A percentile compares a stretch with the other conserved stretches of the same genome.
These are phyloP conservation scores for Podospora pseudocomata DNA, from an alignment of 495 filamentous ascomycete genomes.

Conservation along the genomic window DNA sequence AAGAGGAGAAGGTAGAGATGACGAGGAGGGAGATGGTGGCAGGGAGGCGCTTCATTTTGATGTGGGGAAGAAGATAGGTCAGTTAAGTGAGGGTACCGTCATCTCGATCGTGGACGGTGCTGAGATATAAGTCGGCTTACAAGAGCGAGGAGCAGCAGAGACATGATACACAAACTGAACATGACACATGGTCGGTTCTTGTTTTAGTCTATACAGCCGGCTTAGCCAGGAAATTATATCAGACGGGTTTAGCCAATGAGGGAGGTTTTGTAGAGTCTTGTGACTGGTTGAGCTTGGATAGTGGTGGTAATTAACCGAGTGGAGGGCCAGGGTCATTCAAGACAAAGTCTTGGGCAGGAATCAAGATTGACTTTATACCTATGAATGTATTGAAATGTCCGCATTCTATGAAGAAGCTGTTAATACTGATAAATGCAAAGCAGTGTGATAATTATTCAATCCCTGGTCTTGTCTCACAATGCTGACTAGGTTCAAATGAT, in stretches of 20 bases:
- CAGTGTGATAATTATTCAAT: not conserved
- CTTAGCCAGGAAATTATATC: not conserved
- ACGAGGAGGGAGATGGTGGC: not conserved
- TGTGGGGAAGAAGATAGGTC: not conserved
- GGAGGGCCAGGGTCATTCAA: not conserved
- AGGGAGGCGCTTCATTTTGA: not conserved
- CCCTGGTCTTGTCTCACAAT: not conserved
- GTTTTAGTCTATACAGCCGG: not conserved
- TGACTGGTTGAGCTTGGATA: not conserved
- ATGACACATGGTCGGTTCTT: not conserved
- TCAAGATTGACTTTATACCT: not conserved
- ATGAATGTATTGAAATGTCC: too few relatives aligned
- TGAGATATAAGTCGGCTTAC: not conserved
- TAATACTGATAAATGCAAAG: too few relatives aligned
- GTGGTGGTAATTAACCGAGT: not conserved
- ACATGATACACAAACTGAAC: not conserved
- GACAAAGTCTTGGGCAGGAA: not conserved
- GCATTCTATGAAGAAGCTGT: too few relatives aligned
- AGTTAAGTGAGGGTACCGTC: too few relatives aligned
- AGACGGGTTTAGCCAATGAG: not conserved
- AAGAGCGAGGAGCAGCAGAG: not conserved
- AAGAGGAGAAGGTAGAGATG: not conserved
- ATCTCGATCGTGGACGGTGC: not conserved
- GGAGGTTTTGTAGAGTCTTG: not conserved
- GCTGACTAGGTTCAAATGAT: not conserved